phyloP scores from a whole-genome alignment of 495 filamentous ascomycete species.

The Cercophora scortea region DNA sequence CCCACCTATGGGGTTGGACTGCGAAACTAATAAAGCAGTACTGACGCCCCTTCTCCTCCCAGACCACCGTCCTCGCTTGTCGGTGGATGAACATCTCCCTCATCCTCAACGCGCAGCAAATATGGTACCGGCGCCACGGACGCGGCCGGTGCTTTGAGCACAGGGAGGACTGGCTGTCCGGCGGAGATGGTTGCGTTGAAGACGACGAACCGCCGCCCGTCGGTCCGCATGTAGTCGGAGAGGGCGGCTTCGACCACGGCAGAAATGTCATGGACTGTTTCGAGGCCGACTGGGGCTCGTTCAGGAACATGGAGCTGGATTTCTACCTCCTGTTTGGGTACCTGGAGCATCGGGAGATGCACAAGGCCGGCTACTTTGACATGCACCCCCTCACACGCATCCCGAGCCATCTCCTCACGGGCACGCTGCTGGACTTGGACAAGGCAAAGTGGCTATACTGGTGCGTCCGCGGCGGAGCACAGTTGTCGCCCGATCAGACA shows the following conservation, averaged over 20 bases:
- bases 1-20: too few species aligned
- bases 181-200: neutral
- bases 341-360: neutral
- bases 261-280: neutral
- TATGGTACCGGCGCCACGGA: constrained; percentile 16
- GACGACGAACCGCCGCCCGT: neutral
- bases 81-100: constrained; percentile 20
- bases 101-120: constrained; percentile 22
- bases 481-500: constrained; percentile 9
- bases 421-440: constrained; percentile 17
- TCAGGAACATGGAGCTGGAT: neutral
- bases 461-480: constrained; percentile 25
- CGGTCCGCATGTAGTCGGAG: neutral
- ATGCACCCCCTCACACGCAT: constrained; percentile 22
- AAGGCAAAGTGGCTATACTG: constrained; percentile 28
- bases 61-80: constrained; percentile 25
- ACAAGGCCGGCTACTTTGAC: constrained; percentile 9
- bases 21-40: too few species aligned
- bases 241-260: neutral
- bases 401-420: constrained; percentile 22
- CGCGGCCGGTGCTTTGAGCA: neutral
- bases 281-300: constrained; percentile 9
- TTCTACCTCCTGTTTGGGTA: neutral
- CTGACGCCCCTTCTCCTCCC: neutral
- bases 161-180: neutral